Evolutionary conservation across 2,329 filamentous ascomycete genomes (phyloP).

Genomic region (Epichloe elymi): DNA sequence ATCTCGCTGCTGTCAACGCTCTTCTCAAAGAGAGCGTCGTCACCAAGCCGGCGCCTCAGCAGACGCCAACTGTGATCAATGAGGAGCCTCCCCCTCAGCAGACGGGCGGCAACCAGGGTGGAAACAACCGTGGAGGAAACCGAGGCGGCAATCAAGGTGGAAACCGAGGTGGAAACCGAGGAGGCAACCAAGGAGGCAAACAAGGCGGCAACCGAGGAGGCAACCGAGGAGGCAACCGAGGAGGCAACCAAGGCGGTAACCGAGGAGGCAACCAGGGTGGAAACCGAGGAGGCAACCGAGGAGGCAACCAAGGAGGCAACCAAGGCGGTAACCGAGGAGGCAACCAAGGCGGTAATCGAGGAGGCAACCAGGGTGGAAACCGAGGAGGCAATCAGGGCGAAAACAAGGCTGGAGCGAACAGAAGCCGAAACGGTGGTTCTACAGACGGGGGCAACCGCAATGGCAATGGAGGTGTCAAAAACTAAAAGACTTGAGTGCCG

Average conservation of each 20-base stretch:
- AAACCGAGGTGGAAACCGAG: background rate
- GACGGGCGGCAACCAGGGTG: slow-evolving; percentile 5
- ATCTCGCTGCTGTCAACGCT: slow-evolving; percentile 25
- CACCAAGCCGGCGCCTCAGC: slow-evolving; percentile 17
- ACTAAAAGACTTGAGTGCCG: background rate
- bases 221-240: background rate
- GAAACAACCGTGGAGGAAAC: background rate
- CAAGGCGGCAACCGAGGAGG: background rate
- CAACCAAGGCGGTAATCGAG: background rate
- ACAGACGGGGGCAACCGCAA: slow-evolving; percentile 2
- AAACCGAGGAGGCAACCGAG: rapidly evolving
- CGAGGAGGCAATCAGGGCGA: background rate
- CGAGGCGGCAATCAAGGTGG: background rate
- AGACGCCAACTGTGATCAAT: slow-evolving; percentile 18
- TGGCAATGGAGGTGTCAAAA: background rate
- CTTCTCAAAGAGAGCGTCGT: slow-evolving; percentile 18
- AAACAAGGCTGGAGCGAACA: background rate
- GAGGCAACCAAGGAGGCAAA: background rate
- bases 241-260: background rate
- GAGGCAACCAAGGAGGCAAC: background rate
- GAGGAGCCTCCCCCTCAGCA: background rate
- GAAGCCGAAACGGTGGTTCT: background rate
- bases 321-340: background rate
- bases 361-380: background rate
- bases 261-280: background rate